Base-by-base conservation (phyloP, 2,329 filamentous ascomycete species). In the Colletotrichum sp. region DNA sequence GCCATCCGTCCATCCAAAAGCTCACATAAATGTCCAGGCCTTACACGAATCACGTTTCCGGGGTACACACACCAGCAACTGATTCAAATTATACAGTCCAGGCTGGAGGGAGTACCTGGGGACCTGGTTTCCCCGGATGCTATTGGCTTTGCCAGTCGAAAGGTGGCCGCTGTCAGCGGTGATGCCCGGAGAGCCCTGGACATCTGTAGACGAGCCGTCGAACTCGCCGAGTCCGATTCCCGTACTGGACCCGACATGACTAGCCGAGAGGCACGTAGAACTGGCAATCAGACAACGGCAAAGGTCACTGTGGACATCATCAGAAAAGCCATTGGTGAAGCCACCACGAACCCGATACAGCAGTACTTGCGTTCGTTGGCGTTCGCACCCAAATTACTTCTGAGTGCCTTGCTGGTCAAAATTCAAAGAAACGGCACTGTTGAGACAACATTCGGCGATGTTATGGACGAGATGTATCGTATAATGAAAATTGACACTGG, bases 1-100 rank as follows among this genome's bases (percentile, higher is more conserved):
- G 21, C 21, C 63, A n/a, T 16, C 13, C 5, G n/a, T 34, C 60
- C 15, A 21, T 36, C 28, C 13, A n/a, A 26, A 34, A 59, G 8
- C 8, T n/a, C 32, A 57, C 60, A 32, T 49, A 30, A 59, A 16
- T 34, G 6, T 44, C 24, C 28, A 88, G 87, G 96, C 26, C 88
- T 99, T 65, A 98, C 96, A 9, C 92, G 98, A 81, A 98, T 99
- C 82, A 98, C 97, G 0, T 99, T 99, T 81, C 95, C 97, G 0
- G 97, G 97, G 26, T 99, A 99, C 85, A 98, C 96, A 73, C 96
- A 99, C 84, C 96, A 97, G 75, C 97, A 99, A 85, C 90, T 99
- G 55, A 98, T 99, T 94, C 94, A 94, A 79, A 99, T 99, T 82
- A 98, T 99, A 78, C 94, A 96, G 82, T 98, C 96, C n/a, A 94